Evolutionary conservation across 1,284 basidiomycete species (phyloP).

Genomic region (Leccinum subrobustum): DNA sequence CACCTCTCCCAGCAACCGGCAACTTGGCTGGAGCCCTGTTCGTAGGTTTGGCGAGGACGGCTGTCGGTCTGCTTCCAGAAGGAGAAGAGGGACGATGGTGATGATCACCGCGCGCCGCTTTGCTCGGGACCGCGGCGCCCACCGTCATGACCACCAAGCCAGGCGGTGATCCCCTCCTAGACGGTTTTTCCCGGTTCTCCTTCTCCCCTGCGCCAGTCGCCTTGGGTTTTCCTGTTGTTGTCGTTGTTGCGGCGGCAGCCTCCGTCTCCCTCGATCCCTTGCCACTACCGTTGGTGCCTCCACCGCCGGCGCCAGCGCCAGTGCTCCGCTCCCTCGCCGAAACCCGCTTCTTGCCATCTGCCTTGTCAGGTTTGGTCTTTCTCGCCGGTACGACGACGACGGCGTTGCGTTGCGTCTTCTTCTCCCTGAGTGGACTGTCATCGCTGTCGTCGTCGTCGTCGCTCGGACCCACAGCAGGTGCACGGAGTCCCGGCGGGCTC

Average conservation of each 20-base stretch:
- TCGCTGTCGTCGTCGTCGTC: slow-evolving; percentile 13
- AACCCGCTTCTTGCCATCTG: slow-evolving; percentile 28
- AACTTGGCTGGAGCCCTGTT: slow-evolving; percentile 26
- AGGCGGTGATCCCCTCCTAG: slow-evolving; percentile 22
- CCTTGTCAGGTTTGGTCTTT: slow-evolving; percentile 24
- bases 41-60: slow-evolving; percentile 14
- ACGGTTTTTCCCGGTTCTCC: slow-evolving; percentile 32
- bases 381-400: slow-evolving; percentile 12
- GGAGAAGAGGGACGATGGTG: not conserved
- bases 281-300: slow-evolving; percentile 32
- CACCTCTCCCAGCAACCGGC: slow-evolving; percentile 35
- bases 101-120: slow-evolving; percentile 12
- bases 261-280: slow-evolving; percentile 32
- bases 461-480: not conserved
- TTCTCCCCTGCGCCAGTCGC: slow-evolving; percentile 32
- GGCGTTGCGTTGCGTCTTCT: slow-evolving; percentile 35
- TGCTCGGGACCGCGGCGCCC: slow-evolving; percentile 11
- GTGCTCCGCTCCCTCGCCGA: not conserved
- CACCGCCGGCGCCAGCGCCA: slow-evolving; percentile 13
- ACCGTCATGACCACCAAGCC: not conserved
- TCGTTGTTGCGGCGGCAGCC: slow-evolving; percentile 5
- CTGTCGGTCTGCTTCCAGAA: slow-evolving; percentile 16
- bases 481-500: slow-evolving; percentile 5
- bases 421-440: slow-evolving; percentile 44
- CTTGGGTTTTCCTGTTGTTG: slow-evolving; percentile 21